These are phyloP conservation scores for Saprolegnia diclina DNA, from an alignment of 352 stramenopile genomes.

Conservation along the genomic window DNA sequence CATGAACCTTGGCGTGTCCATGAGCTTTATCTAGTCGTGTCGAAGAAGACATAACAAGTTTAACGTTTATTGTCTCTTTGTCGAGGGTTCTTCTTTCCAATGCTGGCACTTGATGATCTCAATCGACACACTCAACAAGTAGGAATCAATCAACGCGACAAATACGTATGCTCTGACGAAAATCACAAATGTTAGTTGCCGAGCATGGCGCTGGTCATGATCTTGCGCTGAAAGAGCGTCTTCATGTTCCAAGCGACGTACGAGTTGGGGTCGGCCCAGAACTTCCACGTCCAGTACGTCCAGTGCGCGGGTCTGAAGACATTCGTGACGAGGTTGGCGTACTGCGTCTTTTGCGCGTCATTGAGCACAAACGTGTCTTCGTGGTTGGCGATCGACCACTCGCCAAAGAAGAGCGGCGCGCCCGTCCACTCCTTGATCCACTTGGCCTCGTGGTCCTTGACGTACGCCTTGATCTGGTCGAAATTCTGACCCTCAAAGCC, in stretches of 20 bases:
- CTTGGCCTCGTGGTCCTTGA: constrained; percentile 3
- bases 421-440: constrained; percentile 31
- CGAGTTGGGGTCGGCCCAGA: background rate
- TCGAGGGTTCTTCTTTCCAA: too few relatives aligned
- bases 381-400: constrained; percentile 28
- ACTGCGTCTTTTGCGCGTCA: constrained; percentile 13
- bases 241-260: constrained; percentile 9
- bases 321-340: background rate
- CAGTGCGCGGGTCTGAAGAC: constrained; percentile 15
- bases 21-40: too few relatives aligned
- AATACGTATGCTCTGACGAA: too few relatives aligned
- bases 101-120: too few relatives aligned
- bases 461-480: constrained; percentile 16
- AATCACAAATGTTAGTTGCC: background rate
- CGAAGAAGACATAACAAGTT: too few relatives aligned
- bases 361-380: constrained; percentile 18
- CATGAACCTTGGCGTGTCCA: too few relatives aligned
- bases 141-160: background rate
- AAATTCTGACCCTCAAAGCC: constrained; percentile 30
- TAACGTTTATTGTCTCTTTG: too few relatives aligned
- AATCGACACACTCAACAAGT: too few relatives aligned
- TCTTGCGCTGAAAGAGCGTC: constrained; percentile 3
- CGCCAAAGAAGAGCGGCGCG: constrained; percentile 28
- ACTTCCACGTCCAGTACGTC: constrained; percentile 25
- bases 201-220: background rate